Base-by-base conservation (phyloP, 192 early-diverging fungal genomes). In the Coemansia sp. region DNA sequence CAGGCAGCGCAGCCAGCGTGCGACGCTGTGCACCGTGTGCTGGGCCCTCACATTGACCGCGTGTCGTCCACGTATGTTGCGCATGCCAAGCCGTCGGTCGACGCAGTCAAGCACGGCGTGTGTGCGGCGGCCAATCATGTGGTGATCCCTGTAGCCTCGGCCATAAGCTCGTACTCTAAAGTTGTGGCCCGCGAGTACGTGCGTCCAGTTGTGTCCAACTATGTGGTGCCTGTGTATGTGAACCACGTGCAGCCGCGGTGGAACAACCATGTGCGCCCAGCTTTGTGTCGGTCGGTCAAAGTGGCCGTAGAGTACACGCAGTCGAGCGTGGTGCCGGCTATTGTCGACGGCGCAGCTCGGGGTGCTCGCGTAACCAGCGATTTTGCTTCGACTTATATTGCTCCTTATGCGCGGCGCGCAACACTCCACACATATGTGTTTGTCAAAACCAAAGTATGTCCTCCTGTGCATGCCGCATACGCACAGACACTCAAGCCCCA, bases 171-270 rank as follows among this genome's bases (percentile, higher is more conserved):
- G 48, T 25, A 37, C 29, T 11, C 19, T 9, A 39, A 37, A n/a
- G 17, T 43, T 24, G 51, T 66, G 38, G 53, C 58, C 29, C 29
- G 52, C n/a, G 47, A 69, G n/a, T 72, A 68, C 32, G 63, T 66
- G 21, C 62, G 75, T 14, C 79, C 79, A 19, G 56, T 57, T 14
- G 59, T 49, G 5, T 50, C 47, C 38, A 70, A 76, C 39, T 55
- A 81, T 37, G n/a, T 76, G 4, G 70, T 72, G 7, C 79, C 79
- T 0, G 62, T 76, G 10, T 76, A 66, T 41, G 32, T 29, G 14
- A 65, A 76, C 63, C 74, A 75, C 25, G 37, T 81, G 10, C 43
- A 52, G 39, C 79, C 79, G 0, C 58, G 66, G 45, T 81, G 79
- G 79, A 72, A 67, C 39, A 60, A 62, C 22, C 79, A 76, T 63